Evolutionary conservation across 352 stramenopile genomes (phyloP), one percentile per base, ranked within the genome.

Genomic region (Phytophthora aleatoria): DNA sequence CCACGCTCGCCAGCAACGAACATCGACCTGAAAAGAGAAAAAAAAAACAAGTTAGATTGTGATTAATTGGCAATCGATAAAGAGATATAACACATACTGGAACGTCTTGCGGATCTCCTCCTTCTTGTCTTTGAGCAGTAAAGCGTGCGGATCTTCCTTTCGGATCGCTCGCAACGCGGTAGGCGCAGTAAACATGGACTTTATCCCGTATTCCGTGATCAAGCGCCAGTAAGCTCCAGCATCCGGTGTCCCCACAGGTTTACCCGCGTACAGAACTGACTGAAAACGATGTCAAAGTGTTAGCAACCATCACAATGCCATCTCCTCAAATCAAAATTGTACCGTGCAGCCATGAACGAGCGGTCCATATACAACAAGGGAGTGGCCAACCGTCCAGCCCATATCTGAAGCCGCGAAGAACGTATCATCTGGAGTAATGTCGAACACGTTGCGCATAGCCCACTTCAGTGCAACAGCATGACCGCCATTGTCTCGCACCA

Each of bases 381-480:
- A 87, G 72, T 97, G 91, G 7, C 91, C 91, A 12, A 97, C 87
- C 13, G 90, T 83, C 93, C 93, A 98, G 9, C 93, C 92, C 73
- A 96, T 92, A 68, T 96, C 91, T 15, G 74, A 90, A 2, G 87
- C 88, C 5, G 89, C 81, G 76, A 89, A 96, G 67, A 86, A 97
- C 10, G 88, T 89, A 48, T 97, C 90, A 3, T 87, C 85, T 10
- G 64, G 61, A 12, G 77, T 62, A n/a, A 87, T 88, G 55, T 85
- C 71, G 53, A 96, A 93, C 38, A 94, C 77, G 28, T 90, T 74
- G 13, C 75, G 69, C 88, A 97, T 95, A 31, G 82, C 76, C 74
- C 81, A 96, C 63, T 96, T 94, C n/a, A 97, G 79, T n/a, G 86
- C 86, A 10, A 93, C 85, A 27, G 85, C 85, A 64, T 94, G 79